Conservation (phyloP, 2,329 filamentous ascomycete genomes). For the Phialemonium atrogriseum region DNA sequence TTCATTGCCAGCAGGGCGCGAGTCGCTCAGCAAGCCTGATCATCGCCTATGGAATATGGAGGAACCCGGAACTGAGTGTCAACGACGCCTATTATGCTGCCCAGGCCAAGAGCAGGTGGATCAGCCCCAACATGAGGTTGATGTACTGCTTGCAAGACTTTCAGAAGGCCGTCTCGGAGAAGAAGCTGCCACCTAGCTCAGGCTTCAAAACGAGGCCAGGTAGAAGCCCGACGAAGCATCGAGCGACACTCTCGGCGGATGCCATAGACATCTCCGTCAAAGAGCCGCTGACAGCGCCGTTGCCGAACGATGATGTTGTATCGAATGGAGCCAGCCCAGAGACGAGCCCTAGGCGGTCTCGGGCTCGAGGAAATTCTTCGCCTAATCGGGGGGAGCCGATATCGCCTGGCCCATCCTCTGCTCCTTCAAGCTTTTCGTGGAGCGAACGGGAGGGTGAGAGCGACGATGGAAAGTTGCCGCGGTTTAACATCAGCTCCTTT, state of each 20-base stretch:
- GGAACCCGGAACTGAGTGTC: conserved; percentile 66
- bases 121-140: conserved; percentile 84
- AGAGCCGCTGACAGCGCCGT: conserved; percentile 52
- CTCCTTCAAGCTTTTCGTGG: conserved; percentile 57
- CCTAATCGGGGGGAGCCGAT: conserved; percentile 37
- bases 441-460: conserved; percentile 37
- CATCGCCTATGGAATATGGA: conserved; percentile 77
- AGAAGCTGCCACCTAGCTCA: conserved; percentile 33
- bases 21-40: conserved; percentile 80
- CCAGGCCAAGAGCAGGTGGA: conserved; percentile 76
- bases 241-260: conserved; percentile 51
- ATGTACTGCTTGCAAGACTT: conserved; percentile 87
- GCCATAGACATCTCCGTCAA: conserved; percentile 43
- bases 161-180: conserved; percentile 52
- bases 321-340: conserved; percentile 29
- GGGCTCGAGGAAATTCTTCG: conserved; percentile 45
- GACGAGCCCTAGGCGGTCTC: conserved; percentile 32
- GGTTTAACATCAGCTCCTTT: conserved; percentile 30
- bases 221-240: conserved; percentile 51
- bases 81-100: conserved; percentile 78
- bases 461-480: conserved; percentile 28
- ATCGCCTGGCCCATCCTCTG: conserved; percentile 57
- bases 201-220: conserved; percentile 41
- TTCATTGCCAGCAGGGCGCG: conserved; percentile 82
- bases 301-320: conserved; percentile 44